Evolutionary conservation across 1,139 yeast species (phyloP).

Genomic region (Magnusiomyces ingens): DNA sequence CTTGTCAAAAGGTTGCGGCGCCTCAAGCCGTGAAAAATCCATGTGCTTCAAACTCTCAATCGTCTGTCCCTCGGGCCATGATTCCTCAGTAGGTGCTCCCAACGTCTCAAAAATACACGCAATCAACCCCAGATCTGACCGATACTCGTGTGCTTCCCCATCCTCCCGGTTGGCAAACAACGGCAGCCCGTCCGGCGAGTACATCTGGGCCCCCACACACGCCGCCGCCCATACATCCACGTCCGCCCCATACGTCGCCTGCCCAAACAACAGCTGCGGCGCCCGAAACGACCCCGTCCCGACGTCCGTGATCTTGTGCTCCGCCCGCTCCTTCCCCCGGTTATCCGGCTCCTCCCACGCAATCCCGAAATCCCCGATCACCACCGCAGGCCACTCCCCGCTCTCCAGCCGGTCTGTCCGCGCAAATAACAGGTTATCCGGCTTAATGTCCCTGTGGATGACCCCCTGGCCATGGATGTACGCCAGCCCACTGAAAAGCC

Average conservation of each 20-base stretch:
- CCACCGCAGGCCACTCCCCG: conserved; percentile 19
- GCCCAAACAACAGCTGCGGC: conserved; percentile 75
- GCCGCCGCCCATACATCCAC: conserved; percentile 85
- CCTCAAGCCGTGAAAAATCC: neutral
- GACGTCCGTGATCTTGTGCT: conserved; percentile 56
- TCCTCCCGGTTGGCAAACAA: conserved; percentile 16
- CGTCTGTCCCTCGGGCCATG: conserved; percentile 40
- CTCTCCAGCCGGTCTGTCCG: conserved; percentile 12
- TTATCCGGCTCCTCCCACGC: conserved; percentile 44
- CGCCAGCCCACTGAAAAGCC: conserved; percentile 44
- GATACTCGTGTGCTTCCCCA: conserved; percentile 17
- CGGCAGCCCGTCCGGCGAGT: conserved; percentile 32
- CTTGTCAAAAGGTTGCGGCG: neutral
- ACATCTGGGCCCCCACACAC: conserved; percentile 53
- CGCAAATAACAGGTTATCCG: conserved; percentile 60
- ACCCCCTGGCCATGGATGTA: conserved; percentile 52
- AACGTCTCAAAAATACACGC: conserved; percentile 53
- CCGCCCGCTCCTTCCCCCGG: conserved; percentile 41
- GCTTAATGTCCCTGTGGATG: conserved; percentile 88
- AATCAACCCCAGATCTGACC: conserved; percentile 61
- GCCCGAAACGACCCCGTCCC: conserved; percentile 75
- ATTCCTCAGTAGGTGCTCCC: conserved; percentile 57
- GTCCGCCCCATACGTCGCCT: conserved; percentile 50
- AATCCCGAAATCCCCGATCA: conserved; percentile 70
- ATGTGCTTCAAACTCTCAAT: conserved; percentile 4